Conservation (phyloP, 2,329 filamentous ascomycete genomes). For the Aschersonia sp. region DNA sequence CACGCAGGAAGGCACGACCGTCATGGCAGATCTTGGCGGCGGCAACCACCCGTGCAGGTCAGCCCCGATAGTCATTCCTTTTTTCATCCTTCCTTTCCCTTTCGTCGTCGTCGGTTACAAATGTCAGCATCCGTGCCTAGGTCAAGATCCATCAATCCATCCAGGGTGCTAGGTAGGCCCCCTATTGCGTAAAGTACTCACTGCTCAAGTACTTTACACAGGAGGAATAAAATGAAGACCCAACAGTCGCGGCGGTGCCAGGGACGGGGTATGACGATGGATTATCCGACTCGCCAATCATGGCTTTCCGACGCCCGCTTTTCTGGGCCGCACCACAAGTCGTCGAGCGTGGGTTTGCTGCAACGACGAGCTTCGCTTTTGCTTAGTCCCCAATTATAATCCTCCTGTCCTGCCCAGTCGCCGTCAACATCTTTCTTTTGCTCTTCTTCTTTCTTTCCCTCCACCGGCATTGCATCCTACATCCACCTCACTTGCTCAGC, state of each 20-base stretch:
- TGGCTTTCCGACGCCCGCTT: conserved; percentile 5
- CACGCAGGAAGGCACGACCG: not conserved
- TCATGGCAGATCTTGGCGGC: not conserved
- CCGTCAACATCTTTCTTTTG: not conserved
- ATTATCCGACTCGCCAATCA: conserved; percentile 2
- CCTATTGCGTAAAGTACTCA: too few species aligned
- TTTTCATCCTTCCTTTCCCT: not conserved
- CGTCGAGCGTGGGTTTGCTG: conserved; percentile 5
- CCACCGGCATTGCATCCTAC: conserved; percentile 8
- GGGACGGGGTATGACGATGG: conserved; percentile 3
- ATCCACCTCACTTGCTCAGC: not conserved
- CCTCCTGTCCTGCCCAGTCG: conserved; percentile 4
- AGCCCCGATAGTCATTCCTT: not conserved
- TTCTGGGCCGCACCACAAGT: conserved; percentile 6
- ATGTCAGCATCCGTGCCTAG: not conserved
- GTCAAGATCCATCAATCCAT: not conserved
- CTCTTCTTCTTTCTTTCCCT: conserved; percentile 3
- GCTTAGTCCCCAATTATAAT: conserved; percentile 2
- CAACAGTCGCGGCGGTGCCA: not conserved
- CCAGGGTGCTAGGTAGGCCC: too few species aligned
- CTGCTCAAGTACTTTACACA: too few species aligned
- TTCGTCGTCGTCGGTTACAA: not conserved
- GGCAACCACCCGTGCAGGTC: not conserved
- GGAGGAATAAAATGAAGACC: too few species aligned
- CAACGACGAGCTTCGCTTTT: conserved; percentile 3